phyloP scores from a whole-genome alignment of 305 asterid genomes.

The Salvia sclarea region DNA sequence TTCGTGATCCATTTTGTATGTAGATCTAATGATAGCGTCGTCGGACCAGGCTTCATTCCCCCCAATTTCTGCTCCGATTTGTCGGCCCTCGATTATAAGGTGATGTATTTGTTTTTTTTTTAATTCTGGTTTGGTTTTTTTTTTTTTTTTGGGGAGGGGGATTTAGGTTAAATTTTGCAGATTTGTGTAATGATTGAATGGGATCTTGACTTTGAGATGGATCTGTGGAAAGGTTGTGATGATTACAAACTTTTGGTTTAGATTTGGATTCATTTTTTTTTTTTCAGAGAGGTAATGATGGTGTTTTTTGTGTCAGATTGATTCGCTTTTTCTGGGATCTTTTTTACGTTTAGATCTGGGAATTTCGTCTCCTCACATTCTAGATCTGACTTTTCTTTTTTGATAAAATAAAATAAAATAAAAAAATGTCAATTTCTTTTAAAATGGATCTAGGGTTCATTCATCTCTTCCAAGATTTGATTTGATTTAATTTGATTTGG shows the following conservation, averaged over 20 bases:
- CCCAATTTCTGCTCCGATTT: slow-evolving; percentile 55
- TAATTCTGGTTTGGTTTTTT: neutral
- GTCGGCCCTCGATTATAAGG: too few species aligned
- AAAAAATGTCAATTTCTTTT: neutral
- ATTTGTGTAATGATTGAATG: slow-evolving; percentile 35
- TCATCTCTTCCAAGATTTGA: neutral
- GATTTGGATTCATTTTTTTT: neutral
- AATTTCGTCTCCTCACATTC: neutral
- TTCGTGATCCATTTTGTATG: neutral
- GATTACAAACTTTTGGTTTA: slow-evolving; percentile 31
- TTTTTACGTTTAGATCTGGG: slow-evolving; percentile 8
- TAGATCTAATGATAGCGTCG: slow-evolving; percentile 41
- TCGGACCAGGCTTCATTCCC: slow-evolving; percentile 99
- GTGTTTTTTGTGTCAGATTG: slow-evolving; percentile 32
- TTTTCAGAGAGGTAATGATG: slow-evolving; percentile 29
- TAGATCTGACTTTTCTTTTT: neutral
- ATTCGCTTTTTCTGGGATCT: slow-evolving; percentile 19
- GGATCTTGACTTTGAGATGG: slow-evolving; percentile 30
- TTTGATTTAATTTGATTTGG: neutral
- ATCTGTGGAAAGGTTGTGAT: slow-evolving; percentile 15
- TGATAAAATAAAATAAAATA: too few species aligned
- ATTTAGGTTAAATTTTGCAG: too few species aligned
- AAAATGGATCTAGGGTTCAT: neutral
- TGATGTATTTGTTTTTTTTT: too few species aligned
- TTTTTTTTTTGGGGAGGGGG: too few species aligned